Base-by-base conservation (phyloP, 2,329 filamentous ascomycete species). In the Beauveria medogensis region DNA sequence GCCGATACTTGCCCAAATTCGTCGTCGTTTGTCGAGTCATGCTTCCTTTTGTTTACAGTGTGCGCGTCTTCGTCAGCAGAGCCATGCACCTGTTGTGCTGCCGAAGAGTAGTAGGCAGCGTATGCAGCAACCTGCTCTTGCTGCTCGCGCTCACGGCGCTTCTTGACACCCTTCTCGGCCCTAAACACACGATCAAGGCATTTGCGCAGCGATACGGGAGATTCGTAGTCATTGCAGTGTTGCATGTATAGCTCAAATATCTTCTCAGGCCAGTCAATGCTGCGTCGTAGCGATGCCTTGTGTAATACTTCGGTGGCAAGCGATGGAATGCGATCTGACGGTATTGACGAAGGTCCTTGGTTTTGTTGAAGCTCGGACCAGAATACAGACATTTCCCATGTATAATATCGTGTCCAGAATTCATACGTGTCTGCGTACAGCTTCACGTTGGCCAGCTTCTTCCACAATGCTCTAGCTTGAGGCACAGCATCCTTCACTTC, bases 391-490 rank as follows among this genome's bases (percentile, higher is more conserved):
- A 97, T 88, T 74, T 97, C 94, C 89, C 92, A 97, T 58, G 88
- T 80, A 74, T 97, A 97, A 73, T 91, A 97, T 48, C 87, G 86
- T 60, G 92, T 81, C 94, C 94, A 99, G 72, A 97, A 97, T 67
- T 96, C 91, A 69, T 92, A 92, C 67, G 86, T 92, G 67, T 91
- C 84, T 34, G 86, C 86, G 60, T 91, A 76, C 3, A 85, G 85
- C 20, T 82, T 79, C n/a, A 83, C 77, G 24, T 83, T 72, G 3
- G 80, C 82, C 34, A 97, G 79, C 20, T 84, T 83, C 65, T 89
- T 85, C 86, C 91, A 97, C 53, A 89, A 84, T 18, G 82, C 80
- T 44, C 94, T 85, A 2, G 93, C 94, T 61, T 87, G 87, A 22
- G 91, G 84, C 57, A 90, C 78, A 46, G 90, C 88, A 28, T 86